Evolutionary conservation across 495 filamentous ascomycete species (phyloP).

Genomic region (Barbatosphaeria neglecta): DNA sequence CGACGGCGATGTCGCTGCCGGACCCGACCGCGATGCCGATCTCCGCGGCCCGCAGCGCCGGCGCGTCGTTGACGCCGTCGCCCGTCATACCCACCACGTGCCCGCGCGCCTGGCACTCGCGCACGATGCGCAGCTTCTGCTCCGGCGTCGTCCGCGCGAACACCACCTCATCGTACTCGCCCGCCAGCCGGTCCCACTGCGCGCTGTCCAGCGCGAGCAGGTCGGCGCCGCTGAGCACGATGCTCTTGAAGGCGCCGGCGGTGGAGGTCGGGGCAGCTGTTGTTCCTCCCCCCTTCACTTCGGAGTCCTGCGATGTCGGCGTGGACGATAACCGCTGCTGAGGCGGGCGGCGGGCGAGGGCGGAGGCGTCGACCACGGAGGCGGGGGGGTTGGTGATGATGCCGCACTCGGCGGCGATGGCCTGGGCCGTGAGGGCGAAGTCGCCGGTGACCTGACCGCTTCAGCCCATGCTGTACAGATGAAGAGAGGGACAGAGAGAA

Average conservation of each 20-base stretch:
- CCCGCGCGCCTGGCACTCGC: conserved; percentile 46
- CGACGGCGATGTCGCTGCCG: conserved; percentile 67
- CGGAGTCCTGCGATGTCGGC: not conserved
- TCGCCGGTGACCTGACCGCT: conserved; percentile 52
- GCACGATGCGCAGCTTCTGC: conserved; percentile 65
- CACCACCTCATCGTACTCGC: conserved; percentile 33
- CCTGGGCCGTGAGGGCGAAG: conserved; percentile 56
- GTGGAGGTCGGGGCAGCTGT: not conserved
- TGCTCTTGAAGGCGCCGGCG: conserved; percentile 10
- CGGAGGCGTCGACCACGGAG: conserved; percentile 25
- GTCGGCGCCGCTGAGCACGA: conserved; percentile 47
- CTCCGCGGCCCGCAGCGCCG: conserved; percentile 61
- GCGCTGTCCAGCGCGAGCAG: conserved; percentile 39
- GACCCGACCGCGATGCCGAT: conserved; percentile 71
- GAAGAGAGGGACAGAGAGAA: not conserved
- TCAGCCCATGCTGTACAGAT: not conserved
- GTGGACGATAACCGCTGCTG: no score
- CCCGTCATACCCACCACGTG: conserved; percentile 50
- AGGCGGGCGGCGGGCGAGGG: conserved; percentile 19
- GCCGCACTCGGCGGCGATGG: conserved; percentile 55
- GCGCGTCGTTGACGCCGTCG: conserved; percentile 78
- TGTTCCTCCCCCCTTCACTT: no score
- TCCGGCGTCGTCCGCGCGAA: conserved; percentile 65
- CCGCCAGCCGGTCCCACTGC: conserved; percentile 30
- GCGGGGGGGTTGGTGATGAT: conserved; percentile 41